Percentiles rank a stretch among this genome's conserved stretches.
These are phyloP conservation scores for Reutealis trisperma DNA, from an alignment of 345 rosid genomes.

Conservation along the genomic window DNA sequence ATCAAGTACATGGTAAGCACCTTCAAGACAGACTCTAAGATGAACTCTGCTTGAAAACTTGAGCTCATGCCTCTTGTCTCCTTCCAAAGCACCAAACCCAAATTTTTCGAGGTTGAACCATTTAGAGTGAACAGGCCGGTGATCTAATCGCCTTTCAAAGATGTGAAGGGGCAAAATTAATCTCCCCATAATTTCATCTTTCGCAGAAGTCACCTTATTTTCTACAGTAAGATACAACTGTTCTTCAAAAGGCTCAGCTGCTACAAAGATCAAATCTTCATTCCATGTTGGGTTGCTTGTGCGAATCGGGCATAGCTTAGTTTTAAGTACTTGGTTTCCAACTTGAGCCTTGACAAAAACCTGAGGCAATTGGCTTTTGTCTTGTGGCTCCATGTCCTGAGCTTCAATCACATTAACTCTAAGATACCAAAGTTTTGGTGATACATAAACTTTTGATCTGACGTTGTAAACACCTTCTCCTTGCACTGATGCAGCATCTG, in stretches of 20 bases:
- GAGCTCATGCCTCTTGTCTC: conserved; percentile 29
- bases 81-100: conserved; percentile 32
- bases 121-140: conserved; percentile 28
- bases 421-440: conserved; percentile 37
- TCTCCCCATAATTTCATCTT: conserved; percentile 32
- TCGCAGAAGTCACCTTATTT: conserved; percentile 19
- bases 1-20: conserved; percentile 37
- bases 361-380: conserved; percentile 25
- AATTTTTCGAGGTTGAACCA: conserved; percentile 35
- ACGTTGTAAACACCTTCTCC: conserved; percentile 32
- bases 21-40: conserved; percentile 35
- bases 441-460: conserved; percentile 36
- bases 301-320: conserved; percentile 28
- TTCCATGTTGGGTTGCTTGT: conserved; percentile 35
- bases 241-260: conserved; percentile 38
- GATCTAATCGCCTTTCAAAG: conserved; percentile 33
- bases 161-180: conserved; percentile 17
- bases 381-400: conserved; percentile 33
- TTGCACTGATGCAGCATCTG: conserved; percentile 33
- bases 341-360: conserved; percentile 34
- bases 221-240: conserved; percentile 31
- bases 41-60: conserved; percentile 39
- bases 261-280: conserved; percentile 36
- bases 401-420: conserved; percentile 39
- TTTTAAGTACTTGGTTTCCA: conserved; percentile 33